A percentile compares a stretch with the other conserved stretches of the same genome.
phyloP scores from a whole-genome alignment of 805 yeast species.

The Zygosaccharomyces lentus region DNA sequence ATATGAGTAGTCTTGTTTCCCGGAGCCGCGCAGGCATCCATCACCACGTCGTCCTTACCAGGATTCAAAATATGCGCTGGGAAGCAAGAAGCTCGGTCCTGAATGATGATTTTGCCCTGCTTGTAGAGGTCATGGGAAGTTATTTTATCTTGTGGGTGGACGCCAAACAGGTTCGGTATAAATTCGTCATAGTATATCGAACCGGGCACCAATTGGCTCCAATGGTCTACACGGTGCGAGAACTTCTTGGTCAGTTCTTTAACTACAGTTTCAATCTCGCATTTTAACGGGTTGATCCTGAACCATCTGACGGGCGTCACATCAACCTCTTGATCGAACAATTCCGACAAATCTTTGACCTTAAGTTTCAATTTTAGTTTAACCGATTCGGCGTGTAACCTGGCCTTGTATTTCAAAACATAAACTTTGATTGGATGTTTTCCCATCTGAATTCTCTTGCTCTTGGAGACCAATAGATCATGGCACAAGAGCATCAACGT shows the following conservation, averaged over 20 bases:
- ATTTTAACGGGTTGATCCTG: constrained; percentile 62
- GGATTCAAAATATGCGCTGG: constrained; percentile 84
- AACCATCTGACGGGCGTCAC: constrained; percentile 80
- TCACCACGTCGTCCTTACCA: constrained; percentile 53
- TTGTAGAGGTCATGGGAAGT: constrained; percentile 65
- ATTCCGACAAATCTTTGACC: constrained; percentile 51
- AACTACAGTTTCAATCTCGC: constrained; percentile 28
- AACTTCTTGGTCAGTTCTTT: constrained; percentile 29
- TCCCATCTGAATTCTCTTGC: constrained; percentile 83
- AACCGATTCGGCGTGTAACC: constrained; percentile 77
- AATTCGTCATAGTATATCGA: constrained; percentile 66
- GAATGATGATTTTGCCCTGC: constrained; percentile 78
- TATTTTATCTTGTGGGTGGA: constrained; percentile 70
- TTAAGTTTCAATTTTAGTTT: constrained; percentile 71
- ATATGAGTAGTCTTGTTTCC: constrained; percentile 96
- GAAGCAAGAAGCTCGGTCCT: constrained; percentile 94
- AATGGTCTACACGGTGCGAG: constrained; percentile 45
- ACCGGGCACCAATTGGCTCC: constrained; percentile 46
- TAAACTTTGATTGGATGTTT: constrained; percentile 83
- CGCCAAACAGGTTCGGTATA: constrained; percentile 75
- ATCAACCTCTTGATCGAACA: constrained; percentile 48
- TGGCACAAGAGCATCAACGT: constrained; percentile 60
- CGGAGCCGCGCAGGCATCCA: constrained; percentile 97
- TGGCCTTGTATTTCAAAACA: constrained; percentile 68
- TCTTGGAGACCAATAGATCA: constrained; percentile 69